phyloP scores from a whole-genome alignment of 2,329 filamentous ascomycete species.

The Fusarium robinianum region DNA sequence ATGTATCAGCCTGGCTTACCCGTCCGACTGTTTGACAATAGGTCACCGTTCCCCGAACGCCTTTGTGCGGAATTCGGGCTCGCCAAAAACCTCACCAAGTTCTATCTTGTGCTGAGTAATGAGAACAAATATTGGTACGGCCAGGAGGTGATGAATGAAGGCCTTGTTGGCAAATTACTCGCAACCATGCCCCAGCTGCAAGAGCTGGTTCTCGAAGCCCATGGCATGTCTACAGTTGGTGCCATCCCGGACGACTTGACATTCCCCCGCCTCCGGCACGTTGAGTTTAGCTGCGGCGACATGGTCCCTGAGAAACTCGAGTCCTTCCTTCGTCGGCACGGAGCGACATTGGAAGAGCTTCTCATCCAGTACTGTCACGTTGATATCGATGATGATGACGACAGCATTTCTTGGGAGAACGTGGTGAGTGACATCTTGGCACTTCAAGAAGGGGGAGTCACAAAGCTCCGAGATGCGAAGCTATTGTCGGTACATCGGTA shows the following conservation, averaged over 20 bases:
- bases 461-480: slow-evolving; percentile 1
- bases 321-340: not conserved
- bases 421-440: not conserved
- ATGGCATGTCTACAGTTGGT: not conserved
- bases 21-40: not conserved
- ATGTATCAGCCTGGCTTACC: slow-evolving; percentile 1
- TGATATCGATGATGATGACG: too few species aligned
- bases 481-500: not conserved
- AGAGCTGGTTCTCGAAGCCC: slow-evolving; percentile 3
- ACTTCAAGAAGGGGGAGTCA: not conserved
- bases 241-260: not conserved
- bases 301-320: not conserved
- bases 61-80: not conserved
- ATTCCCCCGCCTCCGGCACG: not conserved
- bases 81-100: not conserved
- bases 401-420: not conserved
- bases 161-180: not conserved
- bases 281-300: slow-evolving; percentile 5
- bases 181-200: slow-evolving; percentile 3
- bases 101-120: slow-evolving; percentile 1
- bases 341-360: not conserved
- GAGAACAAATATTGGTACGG: not conserved
- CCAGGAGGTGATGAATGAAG: not conserved
- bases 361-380: slow-evolving; percentile 6
- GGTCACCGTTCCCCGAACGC: not conserved